A percentile compares a stretch with the other conserved stretches of the same genome.
These are phyloP conservation scores for Cardamine occulta DNA, from an alignment of 345 rosid species.

Conservation along the genomic window DNA sequence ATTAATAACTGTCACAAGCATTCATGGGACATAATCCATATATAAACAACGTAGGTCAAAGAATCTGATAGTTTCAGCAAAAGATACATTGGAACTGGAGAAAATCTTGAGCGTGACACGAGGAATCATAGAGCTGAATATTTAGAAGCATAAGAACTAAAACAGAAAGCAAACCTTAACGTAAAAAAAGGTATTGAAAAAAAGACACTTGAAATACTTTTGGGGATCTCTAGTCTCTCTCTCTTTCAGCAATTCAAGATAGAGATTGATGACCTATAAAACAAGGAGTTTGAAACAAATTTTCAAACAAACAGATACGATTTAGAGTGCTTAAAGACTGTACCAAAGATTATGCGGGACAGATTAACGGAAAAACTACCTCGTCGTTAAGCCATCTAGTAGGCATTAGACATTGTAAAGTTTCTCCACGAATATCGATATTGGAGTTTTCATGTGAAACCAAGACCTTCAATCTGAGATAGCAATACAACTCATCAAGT, in stretches of 20 bases:
- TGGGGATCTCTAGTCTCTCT: conserved; percentile 81
- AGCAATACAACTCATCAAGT: conserved; percentile 10
- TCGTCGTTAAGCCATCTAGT: conserved; percentile 6
- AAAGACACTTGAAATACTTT: conserved; percentile 85
- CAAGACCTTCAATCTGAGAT: conserved; percentile 57
- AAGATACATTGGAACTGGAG: too few species aligned
- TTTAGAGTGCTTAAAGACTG: background rate
- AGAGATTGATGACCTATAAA: conserved; percentile 80
- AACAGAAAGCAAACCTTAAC: conserved; percentile 59
- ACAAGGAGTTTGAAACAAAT: background rate
- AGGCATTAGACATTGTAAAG: conserved; percentile 4
- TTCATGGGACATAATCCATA: background rate
- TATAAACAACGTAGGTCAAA: too few species aligned
- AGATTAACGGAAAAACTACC: background rate
- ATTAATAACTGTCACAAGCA: background rate
- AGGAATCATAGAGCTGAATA: background rate
- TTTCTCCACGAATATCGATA: conserved; percentile 43
- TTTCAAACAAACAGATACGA: background rate
- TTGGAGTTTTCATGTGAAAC: conserved; percentile 58
- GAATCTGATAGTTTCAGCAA: too few species aligned
- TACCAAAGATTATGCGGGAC: background rate
- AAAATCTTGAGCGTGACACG: background rate
- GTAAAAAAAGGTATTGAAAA: conserved; percentile 86
- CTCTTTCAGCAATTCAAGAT: conserved; percentile 86
- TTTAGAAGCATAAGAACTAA: background rate